Conservation (phyloP, 352 stramenopile genomes). For the Discostella stelligera region DNA sequence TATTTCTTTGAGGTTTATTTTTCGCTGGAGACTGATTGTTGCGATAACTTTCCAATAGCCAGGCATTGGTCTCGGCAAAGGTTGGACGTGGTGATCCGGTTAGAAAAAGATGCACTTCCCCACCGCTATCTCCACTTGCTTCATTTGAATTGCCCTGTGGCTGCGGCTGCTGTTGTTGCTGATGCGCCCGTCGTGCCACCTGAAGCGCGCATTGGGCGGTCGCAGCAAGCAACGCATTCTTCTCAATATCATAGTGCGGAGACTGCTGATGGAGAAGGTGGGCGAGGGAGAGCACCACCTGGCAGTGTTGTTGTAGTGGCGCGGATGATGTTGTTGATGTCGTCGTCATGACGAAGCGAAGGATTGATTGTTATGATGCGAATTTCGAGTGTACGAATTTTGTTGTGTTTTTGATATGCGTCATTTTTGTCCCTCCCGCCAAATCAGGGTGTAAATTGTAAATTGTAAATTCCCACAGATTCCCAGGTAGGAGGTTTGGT, state of each 20-base stretch:
- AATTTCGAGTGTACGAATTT: no score
- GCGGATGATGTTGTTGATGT: neutral
- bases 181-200: neutral
- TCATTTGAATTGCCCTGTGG: neutral
- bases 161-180: no score
- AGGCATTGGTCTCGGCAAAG: slow-evolving; percentile 47
- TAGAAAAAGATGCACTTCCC: slow-evolving; percentile 29
- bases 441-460: no score
- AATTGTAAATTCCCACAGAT: no score
- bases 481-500: no score
- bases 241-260: slow-evolving; percentile 20
- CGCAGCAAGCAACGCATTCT: neutral
- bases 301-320: neutral
- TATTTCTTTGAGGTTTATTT: neutral
- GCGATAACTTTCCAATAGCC: slow-evolving; percentile 24
- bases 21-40: neutral
- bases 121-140: neutral
- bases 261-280: slow-evolving; percentile 29
- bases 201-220: neutral
- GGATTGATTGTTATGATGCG: no score
- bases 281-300: slow-evolving; percentile 29
- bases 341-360: neutral
- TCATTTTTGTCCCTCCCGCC: no score
- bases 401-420: no score
- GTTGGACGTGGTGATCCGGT: slow-evolving; percentile 35